Percentiles rank a stretch among this genome's conserved stretches.
phyloP scores from a whole-genome alignment of 257 asterid species.

The Schizonepeta tenuifolia region DNA sequence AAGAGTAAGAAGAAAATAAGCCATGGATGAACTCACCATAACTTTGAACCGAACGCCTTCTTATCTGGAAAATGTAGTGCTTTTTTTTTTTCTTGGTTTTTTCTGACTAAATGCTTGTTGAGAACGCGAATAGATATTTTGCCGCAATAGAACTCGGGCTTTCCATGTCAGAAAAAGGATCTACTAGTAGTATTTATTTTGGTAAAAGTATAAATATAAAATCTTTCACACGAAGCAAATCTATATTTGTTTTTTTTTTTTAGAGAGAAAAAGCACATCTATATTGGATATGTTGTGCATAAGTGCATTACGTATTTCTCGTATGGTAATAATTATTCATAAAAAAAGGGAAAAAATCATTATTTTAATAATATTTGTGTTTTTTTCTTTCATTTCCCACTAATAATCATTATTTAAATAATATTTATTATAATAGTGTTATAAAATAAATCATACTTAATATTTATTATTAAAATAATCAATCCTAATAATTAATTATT shows the following conservation, averaged over 20 bases:
- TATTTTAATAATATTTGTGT: too few relatives aligned
- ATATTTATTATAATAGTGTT: too few relatives aligned
- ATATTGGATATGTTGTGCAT: background rate
- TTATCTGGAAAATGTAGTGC: conserved; percentile 38
- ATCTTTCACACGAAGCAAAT: background rate
- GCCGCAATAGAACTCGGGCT: conserved; percentile 20
- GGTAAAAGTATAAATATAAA: background rate
- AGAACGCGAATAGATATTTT: conserved; percentile 34
- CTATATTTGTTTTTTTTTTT: background rate
- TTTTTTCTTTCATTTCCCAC: too few relatives aligned
- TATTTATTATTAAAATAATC: too few relatives aligned
- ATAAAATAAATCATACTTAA: too few relatives aligned
- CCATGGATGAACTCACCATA: conserved; percentile 49
- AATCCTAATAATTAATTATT: too few relatives aligned
- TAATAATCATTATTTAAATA: too few relatives aligned
- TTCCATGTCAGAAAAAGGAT: conserved; percentile 9
- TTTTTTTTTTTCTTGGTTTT: conserved; percentile 23
- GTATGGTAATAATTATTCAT: background rate
- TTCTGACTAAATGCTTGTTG: conserved; percentile 27
- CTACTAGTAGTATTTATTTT: conserved; percentile 16
- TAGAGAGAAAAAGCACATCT: too few relatives aligned
- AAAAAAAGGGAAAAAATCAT: too few relatives aligned
- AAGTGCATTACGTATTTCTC: too few relatives aligned
- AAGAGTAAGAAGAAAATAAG: conserved; percentile 20
- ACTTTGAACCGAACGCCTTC: conserved; percentile 36